Evolutionary conservation across 2,329 filamentous ascomycete species (phyloP).

Genomic region (Phialemonium atrogriseum): DNA sequence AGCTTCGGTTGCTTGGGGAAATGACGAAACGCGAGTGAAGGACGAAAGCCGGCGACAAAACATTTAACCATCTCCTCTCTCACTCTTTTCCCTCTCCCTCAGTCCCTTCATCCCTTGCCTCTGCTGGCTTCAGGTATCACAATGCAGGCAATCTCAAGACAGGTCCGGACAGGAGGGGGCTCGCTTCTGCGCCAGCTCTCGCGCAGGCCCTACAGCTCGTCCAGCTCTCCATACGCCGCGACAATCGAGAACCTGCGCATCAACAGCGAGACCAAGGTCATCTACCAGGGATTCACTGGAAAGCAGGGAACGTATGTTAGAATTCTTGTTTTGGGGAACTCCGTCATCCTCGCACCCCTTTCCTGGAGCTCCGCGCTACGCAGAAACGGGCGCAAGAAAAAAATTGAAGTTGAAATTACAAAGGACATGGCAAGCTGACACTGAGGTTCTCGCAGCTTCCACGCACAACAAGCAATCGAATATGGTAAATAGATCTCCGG

Average conservation of each 20-base stretch:
- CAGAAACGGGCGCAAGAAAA: background rate
- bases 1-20: constrained; percentile 9
- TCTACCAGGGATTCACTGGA: constrained; percentile 96
- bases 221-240: constrained; percentile 59
- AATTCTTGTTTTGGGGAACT: background rate
- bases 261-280: constrained; percentile 85
- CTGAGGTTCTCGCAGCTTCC: constrained; percentile 58
- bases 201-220: constrained; percentile 68
- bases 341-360: background rate
- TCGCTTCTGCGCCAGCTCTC: constrained; percentile 55
- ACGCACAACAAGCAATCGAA: constrained; percentile 94
- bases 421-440: constrained; percentile 20
- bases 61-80: constrained; percentile 1
- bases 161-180: constrained; percentile 58
- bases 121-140: constrained; percentile 21
- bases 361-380: constrained; percentile 6
- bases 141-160: constrained; percentile 83
- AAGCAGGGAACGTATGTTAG: constrained; percentile 82
- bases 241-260: constrained; percentile 85
- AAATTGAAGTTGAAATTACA: background rate
- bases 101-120: constrained; percentile 5
- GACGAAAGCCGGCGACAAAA: too few relatives aligned
- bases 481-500: constrained; percentile 60
- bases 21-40: constrained; percentile 11
- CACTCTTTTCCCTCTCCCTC: constrained; percentile 8